Conservation (phyloP, 257 asterid species). For the Nicotiana attenuata region DNA sequence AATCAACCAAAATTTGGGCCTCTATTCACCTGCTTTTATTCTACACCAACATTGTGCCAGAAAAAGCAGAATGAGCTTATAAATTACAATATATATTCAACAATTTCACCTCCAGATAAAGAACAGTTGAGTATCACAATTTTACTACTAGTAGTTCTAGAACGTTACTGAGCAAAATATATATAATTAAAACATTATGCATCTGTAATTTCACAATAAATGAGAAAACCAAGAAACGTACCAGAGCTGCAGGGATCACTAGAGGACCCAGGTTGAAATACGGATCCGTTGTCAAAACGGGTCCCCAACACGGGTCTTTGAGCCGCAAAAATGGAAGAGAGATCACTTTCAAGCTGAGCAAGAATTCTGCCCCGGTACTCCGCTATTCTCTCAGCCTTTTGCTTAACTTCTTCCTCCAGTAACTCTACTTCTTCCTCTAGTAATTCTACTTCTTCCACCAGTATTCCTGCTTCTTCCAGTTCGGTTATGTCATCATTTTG, state of each 20-base stretch:
- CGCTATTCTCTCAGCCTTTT: constrained; percentile 45
- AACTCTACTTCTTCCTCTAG: constrained; percentile 28
- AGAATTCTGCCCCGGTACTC: constrained; percentile 48
- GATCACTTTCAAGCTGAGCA: constrained; percentile 41
- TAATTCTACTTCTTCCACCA: constrained; percentile 37
- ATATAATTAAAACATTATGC: not conserved
- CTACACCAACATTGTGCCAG: not conserved
- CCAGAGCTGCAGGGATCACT: constrained; percentile 25
- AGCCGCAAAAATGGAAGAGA: constrained; percentile 47
- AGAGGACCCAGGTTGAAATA: constrained; percentile 24
- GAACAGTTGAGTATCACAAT: not conserved
- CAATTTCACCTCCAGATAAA: not conserved
- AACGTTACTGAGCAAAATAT: not conserved
- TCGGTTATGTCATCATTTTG: constrained; percentile 29
- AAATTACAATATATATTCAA: not conserved
- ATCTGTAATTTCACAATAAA: not conserved
- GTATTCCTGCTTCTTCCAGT: constrained; percentile 27
- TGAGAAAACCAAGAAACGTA: constrained; percentile 6
- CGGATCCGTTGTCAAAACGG: constrained; percentile 22
- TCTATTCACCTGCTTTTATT: not conserved
- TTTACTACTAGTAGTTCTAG: not conserved
- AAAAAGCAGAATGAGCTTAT: constrained; percentile 4
- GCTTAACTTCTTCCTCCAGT: constrained; percentile 50
- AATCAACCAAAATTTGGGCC: not conserved
- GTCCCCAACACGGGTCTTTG: constrained; percentile 37